Evolutionary conservation across 768 basidiomycete genomes (phyloP), one percentile per base, ranked within the genome.

Genomic region (Cyclocybe cylindracea): DNA sequence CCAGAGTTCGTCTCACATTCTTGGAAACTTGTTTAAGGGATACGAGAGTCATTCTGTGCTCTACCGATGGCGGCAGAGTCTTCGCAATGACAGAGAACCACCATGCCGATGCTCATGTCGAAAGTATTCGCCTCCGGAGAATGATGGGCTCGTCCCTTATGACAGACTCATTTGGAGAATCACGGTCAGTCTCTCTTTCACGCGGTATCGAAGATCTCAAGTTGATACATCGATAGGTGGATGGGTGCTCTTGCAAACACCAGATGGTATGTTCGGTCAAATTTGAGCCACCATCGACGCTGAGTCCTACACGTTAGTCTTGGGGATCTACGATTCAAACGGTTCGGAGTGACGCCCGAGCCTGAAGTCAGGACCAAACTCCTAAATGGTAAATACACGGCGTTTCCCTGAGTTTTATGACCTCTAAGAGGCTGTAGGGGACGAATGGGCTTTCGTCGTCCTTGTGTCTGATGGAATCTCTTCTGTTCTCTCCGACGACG

Each of bases 181-280:
- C 86, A 31, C 77, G 95, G 84, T 91, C 66, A 70, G 73, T 63
- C 16, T 48, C 14, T 13, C 16, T 44, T 38, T 35, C 24, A 24
- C 24, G 5, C 24, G 8, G 16, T 29, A 35, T 19, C 33, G 34
- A 7, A 39, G 24, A 9, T 46, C 36, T 44, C 51, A 54, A 53
- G 8, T 46, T 45, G 48, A 48, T 31, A 33, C 11, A 41, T n/a
- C 18, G 2, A 10, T 53, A 91, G 91, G 44, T 96, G 93, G 92
- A 96, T 97, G 90, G 96, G 95, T 10, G 91, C 86, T 3, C 74
- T 98, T 33, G 90, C 86, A 31, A 98, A 98, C 58, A 98, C 96
- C 2, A 74, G 96, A 71, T 87, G 91, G 87, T 91, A 61, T 61
- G 82, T 45, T 35, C 35, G 9, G 10, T 9, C 10, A 29, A 34